These are phyloP conservation scores for Rhizodiscina lignyota DNA, from an alignment of 495 filamentous ascomycete species.

Conservation along the genomic window DNA sequence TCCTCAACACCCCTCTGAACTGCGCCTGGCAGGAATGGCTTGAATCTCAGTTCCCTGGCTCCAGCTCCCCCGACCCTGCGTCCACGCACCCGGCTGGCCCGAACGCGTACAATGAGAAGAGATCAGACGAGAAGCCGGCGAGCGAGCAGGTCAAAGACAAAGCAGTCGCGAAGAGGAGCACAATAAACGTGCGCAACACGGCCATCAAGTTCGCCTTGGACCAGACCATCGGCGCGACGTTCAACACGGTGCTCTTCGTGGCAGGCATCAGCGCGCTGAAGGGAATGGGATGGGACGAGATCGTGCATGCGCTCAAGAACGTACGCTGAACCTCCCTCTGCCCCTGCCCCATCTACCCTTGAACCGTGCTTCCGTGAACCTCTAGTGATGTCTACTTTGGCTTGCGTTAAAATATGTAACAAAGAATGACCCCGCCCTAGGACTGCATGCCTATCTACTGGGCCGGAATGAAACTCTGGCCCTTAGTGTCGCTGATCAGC, in stretches of 20 bases:
- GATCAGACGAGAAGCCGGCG: neutral
- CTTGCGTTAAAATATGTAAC: no score
- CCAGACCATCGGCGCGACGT: constrained; percentile 54
- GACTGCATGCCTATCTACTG: constrained; percentile 1
- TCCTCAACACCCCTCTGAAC: constrained; percentile 2
- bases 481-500: neutral
- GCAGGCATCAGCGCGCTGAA: constrained; percentile 36
- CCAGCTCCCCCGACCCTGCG: neutral
- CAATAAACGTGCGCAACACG: neutral
- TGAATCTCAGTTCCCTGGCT: constrained; percentile 28
- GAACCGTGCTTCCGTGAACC: no score
- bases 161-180: no score
- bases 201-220: constrained; percentile 44
- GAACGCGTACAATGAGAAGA: neutral
- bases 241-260: constrained; percentile 69
- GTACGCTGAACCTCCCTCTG: neutral
- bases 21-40: constrained; percentile 15
- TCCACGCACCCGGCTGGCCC: neutral
- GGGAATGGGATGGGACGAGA: constrained; percentile 5
- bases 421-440: neutral
- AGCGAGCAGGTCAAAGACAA: neutral
- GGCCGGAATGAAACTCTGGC: constrained; percentile 3
- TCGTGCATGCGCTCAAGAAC: constrained; percentile 5
- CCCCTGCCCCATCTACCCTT: no score
- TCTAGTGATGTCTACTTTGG: no score